Conservation (phyloP, 2,329 filamentous ascomycete species). For the Aureobasidium sp. region DNA sequence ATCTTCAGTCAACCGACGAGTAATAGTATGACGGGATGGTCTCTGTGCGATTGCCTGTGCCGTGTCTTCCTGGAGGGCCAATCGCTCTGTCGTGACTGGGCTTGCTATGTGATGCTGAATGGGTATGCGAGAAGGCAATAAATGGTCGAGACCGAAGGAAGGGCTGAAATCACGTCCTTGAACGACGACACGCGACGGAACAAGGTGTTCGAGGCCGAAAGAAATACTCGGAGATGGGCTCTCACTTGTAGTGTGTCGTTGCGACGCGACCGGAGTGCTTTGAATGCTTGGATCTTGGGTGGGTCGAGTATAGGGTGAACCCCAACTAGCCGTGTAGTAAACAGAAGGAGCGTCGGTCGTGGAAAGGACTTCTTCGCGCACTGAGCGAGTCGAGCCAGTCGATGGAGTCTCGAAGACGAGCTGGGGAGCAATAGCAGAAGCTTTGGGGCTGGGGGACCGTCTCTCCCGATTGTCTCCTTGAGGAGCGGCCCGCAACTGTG, state of each 20-base stretch:
- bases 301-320: constrained; percentile 74
- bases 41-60: background rate
- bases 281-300: constrained; percentile 21
- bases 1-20: constrained; percentile 62
- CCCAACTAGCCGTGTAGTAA: constrained; percentile 72
- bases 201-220: constrained; percentile 30
- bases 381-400: background rate
- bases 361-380: background rate
- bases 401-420: constrained; percentile 10
- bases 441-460: constrained; percentile 1
- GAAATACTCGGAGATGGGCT: constrained; percentile 25
- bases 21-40: constrained; percentile 26
- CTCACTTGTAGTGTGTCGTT: constrained; percentile 20
- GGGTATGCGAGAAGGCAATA: constrained; percentile 26
- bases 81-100: constrained; percentile 10
- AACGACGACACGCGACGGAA: constrained; percentile 24
- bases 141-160: constrained; percentile 30
- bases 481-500: background rate
- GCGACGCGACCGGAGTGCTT: constrained; percentile 1
- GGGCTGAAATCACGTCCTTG: constrained; percentile 12
- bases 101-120: constrained; percentile 13
- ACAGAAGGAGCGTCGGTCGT: constrained; percentile 20
- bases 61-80: background rate
- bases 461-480: background rate
- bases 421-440: background rate